Evolutionary conservation across 2,329 filamentous ascomycete species (phyloP).

Genomic region (Ascochyta viciae-villosae): DNA sequence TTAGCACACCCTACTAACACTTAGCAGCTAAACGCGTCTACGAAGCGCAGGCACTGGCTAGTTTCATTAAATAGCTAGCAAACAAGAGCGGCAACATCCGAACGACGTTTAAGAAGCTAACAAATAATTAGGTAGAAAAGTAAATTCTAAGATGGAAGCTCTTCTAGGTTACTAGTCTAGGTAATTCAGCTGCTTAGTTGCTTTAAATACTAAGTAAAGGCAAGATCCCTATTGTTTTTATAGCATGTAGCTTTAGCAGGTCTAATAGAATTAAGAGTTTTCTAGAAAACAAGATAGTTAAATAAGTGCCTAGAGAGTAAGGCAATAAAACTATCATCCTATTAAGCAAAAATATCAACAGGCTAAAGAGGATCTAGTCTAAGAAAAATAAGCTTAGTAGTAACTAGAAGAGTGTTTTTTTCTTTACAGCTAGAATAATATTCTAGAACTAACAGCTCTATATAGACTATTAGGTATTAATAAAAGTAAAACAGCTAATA

Average conservation of each 20-base stretch:
- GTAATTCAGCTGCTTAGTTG: background rate
- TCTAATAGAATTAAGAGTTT: background rate
- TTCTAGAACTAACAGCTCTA: background rate
- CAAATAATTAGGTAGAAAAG: background rate
- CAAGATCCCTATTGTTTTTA: background rate
- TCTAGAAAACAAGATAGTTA: background rate
- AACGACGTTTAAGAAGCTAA: background rate
- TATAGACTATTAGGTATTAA: background rate
- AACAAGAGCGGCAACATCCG: too few relatives aligned
- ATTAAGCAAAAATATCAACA: background rate
- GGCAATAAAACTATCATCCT: background rate
- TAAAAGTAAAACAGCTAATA: constrained; percentile 6
- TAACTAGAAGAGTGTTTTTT: too few relatives aligned
- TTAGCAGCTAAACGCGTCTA: too few relatives aligned
- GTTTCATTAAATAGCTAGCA: too few relatives aligned
- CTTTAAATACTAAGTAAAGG: background rate
- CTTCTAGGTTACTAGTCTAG: too few relatives aligned
- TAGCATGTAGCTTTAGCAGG: background rate
- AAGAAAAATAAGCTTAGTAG: too few relatives aligned
- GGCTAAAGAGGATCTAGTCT: background rate
- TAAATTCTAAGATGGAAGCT: too few relatives aligned
- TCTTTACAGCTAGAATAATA: background rate
- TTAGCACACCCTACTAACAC: too few relatives aligned
- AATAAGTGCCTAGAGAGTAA: background rate
- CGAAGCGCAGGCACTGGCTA: too few relatives aligned